A percentile compares a stretch with the other conserved stretches of the same genome.
These are phyloP conservation scores for Elaeis oleifera DNA, from an alignment of 202 grass and related monocot species.

Conservation along the genomic window DNA sequence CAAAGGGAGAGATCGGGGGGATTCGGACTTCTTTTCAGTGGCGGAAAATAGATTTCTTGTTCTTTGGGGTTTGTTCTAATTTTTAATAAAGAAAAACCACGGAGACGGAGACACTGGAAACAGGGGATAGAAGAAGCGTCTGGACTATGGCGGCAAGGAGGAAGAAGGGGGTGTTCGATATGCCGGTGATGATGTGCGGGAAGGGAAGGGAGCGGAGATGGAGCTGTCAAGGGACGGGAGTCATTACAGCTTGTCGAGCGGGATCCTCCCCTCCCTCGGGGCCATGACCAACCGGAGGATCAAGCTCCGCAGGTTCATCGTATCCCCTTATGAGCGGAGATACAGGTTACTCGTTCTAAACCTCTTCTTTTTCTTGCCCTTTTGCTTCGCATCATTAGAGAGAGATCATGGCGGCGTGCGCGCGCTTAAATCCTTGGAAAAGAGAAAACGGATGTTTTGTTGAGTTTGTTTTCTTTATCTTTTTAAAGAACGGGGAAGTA, in stretches of 20 bases:
- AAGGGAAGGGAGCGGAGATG: constrained; percentile 9
- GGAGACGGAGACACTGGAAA: too few species aligned
- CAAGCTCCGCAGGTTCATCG: constrained; percentile 49
- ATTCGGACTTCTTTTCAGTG: too few species aligned
- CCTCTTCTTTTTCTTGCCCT: not conserved
- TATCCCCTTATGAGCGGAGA: constrained; percentile 69
- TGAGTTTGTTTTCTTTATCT: too few species aligned
- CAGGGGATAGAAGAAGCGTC: not conserved
- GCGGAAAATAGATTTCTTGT: too few species aligned
- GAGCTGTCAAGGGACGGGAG: constrained; percentile 71
- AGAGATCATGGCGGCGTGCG: not conserved
- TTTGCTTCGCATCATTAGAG: not conserved
- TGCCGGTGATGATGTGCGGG: constrained; percentile 18
- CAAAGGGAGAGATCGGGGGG: too few species aligned
- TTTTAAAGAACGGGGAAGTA: too few species aligned
- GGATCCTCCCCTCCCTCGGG: constrained; percentile 85
- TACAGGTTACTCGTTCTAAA: constrained; percentile 46
- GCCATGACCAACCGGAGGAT: constrained; percentile 63
- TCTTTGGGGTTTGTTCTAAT: too few species aligned
- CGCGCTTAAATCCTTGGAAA: not conserved
- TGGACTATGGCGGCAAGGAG: constrained; percentile 1
- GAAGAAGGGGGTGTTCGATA: not conserved
- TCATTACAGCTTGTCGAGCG: constrained; percentile 89
- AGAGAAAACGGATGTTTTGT: too few species aligned
- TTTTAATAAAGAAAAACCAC: too few species aligned